These are phyloP conservation scores for Cutaneotrichosporon mucoides DNA, from an alignment of 1,284 basidiomycete genomes.

Conservation along the genomic window DNA sequence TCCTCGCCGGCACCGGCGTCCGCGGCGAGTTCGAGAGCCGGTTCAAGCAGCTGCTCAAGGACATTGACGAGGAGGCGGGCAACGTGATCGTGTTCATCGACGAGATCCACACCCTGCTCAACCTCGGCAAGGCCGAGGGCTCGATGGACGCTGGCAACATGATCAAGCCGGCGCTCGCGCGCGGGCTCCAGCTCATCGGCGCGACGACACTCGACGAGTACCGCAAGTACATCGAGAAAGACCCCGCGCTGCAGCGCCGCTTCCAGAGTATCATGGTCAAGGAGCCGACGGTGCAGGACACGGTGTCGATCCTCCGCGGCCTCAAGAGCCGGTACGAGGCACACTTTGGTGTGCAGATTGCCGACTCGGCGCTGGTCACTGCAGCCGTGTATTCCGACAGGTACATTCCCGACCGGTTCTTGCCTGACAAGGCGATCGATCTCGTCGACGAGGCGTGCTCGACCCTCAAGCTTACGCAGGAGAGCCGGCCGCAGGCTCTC, in stretches of 20 bases:
- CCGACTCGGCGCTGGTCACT: slow-evolving; percentile 79
- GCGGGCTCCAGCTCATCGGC: slow-evolving; percentile 79
- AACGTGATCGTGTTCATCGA: slow-evolving; percentile 78
- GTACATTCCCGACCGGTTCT: slow-evolving; percentile 78
- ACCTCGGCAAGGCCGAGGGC: slow-evolving; percentile 86
- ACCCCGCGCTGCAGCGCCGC: slow-evolving; percentile 81
- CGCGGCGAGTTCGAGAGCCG: slow-evolving; percentile 89
- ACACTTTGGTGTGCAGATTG: slow-evolving; percentile 87
- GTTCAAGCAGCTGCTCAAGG: slow-evolving; percentile 77
- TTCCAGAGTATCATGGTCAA: slow-evolving; percentile 85
- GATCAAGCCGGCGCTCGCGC: slow-evolving; percentile 61
- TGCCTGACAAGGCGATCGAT: slow-evolving; percentile 82
- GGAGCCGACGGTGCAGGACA: slow-evolving; percentile 79
- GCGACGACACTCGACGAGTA: slow-evolving; percentile 89
- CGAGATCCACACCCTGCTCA: slow-evolving; percentile 61
- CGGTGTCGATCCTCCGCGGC: slow-evolving; percentile 83
- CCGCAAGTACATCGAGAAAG: slow-evolving; percentile 84
- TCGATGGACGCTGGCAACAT: slow-evolving; percentile 81
- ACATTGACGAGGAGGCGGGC: slow-evolving; percentile 76
- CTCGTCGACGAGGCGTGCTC: slow-evolving; percentile 87
- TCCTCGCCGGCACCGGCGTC: slow-evolving; percentile 82
- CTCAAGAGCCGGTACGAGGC: slow-evolving; percentile 78
- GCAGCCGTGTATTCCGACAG: slow-evolving; percentile 74
- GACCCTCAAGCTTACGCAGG: slow-evolving; percentile 81
- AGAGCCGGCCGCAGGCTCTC: slow-evolving; percentile 80